A percentile compares a stretch with the other conserved stretches of the same genome.
These are phyloP conservation scores for Leishmania major DNA, from an alignment of 208 protist genomes.

Conservation along the genomic window DNA sequence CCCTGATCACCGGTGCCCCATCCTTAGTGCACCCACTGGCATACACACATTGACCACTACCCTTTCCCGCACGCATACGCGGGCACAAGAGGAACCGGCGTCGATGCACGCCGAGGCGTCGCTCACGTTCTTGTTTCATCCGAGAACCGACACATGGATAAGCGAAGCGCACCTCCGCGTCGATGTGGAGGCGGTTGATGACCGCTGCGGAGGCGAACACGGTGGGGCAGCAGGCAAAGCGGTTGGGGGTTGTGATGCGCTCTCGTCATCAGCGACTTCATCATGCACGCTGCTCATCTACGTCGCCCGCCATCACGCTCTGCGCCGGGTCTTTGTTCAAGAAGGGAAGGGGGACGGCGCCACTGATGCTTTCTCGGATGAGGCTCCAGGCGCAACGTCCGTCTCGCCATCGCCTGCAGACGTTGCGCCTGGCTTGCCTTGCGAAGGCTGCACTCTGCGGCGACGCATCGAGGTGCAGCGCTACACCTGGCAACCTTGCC, in stretches of 20 bases:
- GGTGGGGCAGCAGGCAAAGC: background rate
- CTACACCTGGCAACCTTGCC: constrained; percentile 14
- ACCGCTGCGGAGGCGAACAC: background rate
- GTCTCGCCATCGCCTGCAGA: background rate
- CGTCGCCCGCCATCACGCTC: constrained; percentile 9
- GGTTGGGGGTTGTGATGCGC: background rate
- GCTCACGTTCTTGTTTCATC: constrained; percentile 13
- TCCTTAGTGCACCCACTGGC: background rate
- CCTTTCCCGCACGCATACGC: background rate
- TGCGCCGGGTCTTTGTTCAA: constrained; percentile 11
- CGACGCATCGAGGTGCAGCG: background rate
- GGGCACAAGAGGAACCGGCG: background rate
- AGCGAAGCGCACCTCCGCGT: constrained; percentile 14
- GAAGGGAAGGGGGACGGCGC: background rate
- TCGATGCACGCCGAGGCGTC: constrained; percentile 21
- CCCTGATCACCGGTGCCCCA: background rate
- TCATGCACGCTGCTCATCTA: constrained; percentile 20
- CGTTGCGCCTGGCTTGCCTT: background rate
- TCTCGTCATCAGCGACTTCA: background rate
- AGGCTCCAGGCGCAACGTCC: background rate
- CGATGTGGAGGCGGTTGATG: background rate
- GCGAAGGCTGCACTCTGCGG: background rate
- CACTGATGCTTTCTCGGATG: background rate
- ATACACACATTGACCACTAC: background rate
- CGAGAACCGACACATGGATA: constrained; percentile 3